Evolutionary conservation across 2,329 filamentous ascomycete genomes (phyloP).

Genomic region (Stenocarpella maydis): DNA sequence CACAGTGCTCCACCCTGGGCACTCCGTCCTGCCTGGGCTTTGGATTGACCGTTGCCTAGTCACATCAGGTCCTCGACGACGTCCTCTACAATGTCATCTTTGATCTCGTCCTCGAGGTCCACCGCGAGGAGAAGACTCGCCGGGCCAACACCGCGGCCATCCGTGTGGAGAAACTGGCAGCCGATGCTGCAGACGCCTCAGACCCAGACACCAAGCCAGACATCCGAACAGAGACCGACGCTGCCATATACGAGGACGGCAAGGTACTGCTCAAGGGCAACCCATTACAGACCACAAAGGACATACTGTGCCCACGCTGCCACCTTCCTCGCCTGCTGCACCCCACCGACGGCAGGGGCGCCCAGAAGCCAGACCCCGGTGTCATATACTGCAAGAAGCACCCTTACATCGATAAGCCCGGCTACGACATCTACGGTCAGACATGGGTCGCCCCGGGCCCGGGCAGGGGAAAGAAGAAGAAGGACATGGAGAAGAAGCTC

Average conservation of each 20-base stretch:
- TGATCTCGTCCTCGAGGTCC: constrained; percentile 76
- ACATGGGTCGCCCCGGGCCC: constrained; percentile 78
- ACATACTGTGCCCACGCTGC: constrained; percentile 78
- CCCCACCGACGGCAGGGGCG: constrained; percentile 75
- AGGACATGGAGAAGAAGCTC: constrained; percentile 72
- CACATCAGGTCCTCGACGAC: constrained; percentile 75
- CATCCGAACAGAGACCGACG: constrained; percentile 70
- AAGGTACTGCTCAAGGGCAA: constrained; percentile 75
- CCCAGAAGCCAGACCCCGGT: constrained; percentile 70
- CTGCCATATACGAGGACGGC: constrained; percentile 74
- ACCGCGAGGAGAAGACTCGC: constrained; percentile 81
- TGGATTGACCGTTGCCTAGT: constrained; percentile 48
- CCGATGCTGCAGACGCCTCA: constrained; percentile 62
- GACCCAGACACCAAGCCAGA: constrained; percentile 62
- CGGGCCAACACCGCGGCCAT: constrained; percentile 72
- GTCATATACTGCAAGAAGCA: constrained; percentile 81
- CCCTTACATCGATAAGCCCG: constrained; percentile 78
- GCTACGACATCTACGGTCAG: constrained; percentile 84
- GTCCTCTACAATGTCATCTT: constrained; percentile 79
- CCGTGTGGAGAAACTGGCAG: constrained; percentile 68
- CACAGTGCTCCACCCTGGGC: not conserved
- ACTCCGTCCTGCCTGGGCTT: not conserved
- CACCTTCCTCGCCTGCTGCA: constrained; percentile 77
- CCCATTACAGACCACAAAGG: constrained; percentile 73
- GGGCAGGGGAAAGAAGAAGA: constrained; percentile 80